These are phyloP conservation scores for Pseudogymnoascus sp. DNA, from an alignment of 2,329 filamentous ascomycete genomes.

Conservation along the genomic window DNA sequence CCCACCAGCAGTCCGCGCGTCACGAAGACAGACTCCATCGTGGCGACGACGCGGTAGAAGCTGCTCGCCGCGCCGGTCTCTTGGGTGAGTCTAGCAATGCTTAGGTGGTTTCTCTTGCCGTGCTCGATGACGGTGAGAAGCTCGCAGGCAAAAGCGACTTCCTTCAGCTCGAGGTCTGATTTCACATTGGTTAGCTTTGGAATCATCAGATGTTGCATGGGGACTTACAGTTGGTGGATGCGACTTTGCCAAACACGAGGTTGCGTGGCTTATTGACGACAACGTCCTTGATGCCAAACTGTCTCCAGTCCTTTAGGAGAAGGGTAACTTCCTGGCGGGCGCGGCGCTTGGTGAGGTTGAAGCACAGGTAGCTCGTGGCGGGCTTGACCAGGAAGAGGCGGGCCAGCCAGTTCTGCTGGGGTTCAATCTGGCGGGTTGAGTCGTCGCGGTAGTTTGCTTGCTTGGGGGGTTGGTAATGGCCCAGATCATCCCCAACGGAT, in stretches of 20 bases:
- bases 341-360: slow-evolving; percentile 62
- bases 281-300: slow-evolving; percentile 73
- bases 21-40: slow-evolving; percentile 61
- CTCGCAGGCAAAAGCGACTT: slow-evolving; percentile 80
- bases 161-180: slow-evolving; percentile 70
- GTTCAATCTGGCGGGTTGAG: slow-evolving; percentile 45
- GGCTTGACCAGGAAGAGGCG: slow-evolving; percentile 87
- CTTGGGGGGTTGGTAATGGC: slow-evolving; percentile 22
- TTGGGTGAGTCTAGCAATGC: slow-evolving; percentile 79
- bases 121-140: slow-evolving; percentile 86
- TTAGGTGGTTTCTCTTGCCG: slow-evolving; percentile 66
- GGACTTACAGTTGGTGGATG: slow-evolving; percentile 67
- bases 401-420: slow-evolving; percentile 78
- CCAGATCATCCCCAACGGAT: slow-evolving; percentile 18
- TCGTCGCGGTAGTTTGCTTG: slow-evolving; percentile 32
- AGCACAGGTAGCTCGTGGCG: slow-evolving; percentile 65
- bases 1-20: slow-evolving; percentile 59
- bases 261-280: slow-evolving; percentile 71
- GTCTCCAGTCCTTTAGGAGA: slow-evolving; percentile 71
- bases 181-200: slow-evolving; percentile 21
- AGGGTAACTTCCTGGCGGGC: slow-evolving; percentile 70
- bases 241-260: slow-evolving; percentile 71
- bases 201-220: neutral
- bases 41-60: slow-evolving; percentile 75
- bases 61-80: slow-evolving; percentile 86